Percentiles rank a stretch among this genome's conserved stretches.
Conservation (phyloP, 2,329 filamentous ascomycete genomes). For the Neofusicoccum sp. region DNA sequence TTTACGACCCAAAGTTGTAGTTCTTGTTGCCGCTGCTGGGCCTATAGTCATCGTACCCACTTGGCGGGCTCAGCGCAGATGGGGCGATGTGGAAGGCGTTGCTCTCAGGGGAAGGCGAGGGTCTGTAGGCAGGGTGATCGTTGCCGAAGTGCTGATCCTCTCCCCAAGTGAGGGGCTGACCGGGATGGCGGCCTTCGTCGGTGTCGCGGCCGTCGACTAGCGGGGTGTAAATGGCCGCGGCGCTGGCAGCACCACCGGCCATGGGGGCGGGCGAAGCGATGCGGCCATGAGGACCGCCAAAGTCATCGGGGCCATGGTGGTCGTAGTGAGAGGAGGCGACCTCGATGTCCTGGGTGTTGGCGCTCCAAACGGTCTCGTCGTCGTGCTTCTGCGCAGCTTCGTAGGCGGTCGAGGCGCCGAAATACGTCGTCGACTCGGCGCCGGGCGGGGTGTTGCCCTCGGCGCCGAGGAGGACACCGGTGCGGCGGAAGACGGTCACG, state of each 20-base stretch:
- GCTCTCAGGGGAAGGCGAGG: neutral
- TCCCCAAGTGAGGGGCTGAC: conserved; percentile 40
- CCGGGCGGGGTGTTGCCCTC: conserved; percentile 18
- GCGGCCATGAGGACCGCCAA: neutral
- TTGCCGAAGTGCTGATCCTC: conserved; percentile 20
- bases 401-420: conserved; percentile 6
- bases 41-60: conserved; percentile 15
- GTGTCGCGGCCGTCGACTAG: conserved; percentile 30
- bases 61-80: conserved; percentile 5
- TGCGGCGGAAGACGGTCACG: conserved; percentile 56
- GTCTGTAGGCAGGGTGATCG: conserved; percentile 13
- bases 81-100: conserved; percentile 9
- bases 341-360: conserved; percentile 41
- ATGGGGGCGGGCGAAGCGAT: conserved; percentile 8
- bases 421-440: conserved; percentile 29
- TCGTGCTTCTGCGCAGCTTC: conserved; percentile 7
- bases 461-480: conserved; percentile 52
- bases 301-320: conserved; percentile 42
- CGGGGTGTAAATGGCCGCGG: conserved; percentile 5
- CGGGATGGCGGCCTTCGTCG: conserved; percentile 40
- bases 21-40: conserved; percentile 8
- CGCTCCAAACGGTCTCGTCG: conserved; percentile 42
- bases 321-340: conserved; percentile 33
- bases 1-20: conserved; percentile 5
- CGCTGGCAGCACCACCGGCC: neutral